Evolutionary conservation across 1,139 yeast genomes (phyloP).

Genomic region (Geotrichum cucujoidarum): DNA sequence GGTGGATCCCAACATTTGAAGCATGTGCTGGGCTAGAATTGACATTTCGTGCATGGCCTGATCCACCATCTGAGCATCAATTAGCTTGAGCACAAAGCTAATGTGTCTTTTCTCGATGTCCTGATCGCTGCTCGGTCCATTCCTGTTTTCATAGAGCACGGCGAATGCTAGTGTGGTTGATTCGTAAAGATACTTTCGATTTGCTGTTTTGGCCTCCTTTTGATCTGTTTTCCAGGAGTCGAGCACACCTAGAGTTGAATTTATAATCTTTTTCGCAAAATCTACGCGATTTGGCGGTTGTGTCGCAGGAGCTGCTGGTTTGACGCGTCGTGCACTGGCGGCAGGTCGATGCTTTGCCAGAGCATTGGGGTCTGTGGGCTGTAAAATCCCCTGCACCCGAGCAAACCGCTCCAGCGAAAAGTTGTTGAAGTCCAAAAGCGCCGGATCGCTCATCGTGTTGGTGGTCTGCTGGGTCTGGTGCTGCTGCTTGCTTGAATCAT

Average conservation of each 20-base stretch:
- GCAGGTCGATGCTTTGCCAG: conserved; percentile 2
- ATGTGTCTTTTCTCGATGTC: conserved; percentile 24
- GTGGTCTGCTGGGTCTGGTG: neutral
- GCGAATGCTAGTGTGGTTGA: conserved; percentile 20
- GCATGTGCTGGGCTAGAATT: neutral
- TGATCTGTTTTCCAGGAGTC: conserved; percentile 17
- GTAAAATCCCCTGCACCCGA: conserved; percentile 19
- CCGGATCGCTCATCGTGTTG: conserved; percentile 15
- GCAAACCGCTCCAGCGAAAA: conserved; percentile 20
- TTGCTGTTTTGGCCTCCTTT: conserved; percentile 1
- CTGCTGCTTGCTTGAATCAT: neutral
- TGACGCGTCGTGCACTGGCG: neutral
- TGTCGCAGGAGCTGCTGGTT: neutral
- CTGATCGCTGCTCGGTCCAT: neutral
- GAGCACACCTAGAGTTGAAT: conserved; percentile 16
- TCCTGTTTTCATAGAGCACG: conserved; percentile 17
- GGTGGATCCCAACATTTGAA: neutral
- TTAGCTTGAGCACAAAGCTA: conserved; percentile 23
- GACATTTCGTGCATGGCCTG: conserved; percentile 21
- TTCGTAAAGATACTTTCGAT: conserved; percentile 20
- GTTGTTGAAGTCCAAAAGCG: conserved; percentile 19
- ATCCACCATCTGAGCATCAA: conserved; percentile 23
- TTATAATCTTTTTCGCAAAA: conserved; percentile 19
- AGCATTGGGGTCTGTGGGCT: conserved; percentile 4
- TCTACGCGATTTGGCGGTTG: conserved; percentile 21